phyloP scores from a whole-genome alignment of 257 asterid genomes.

The Cordia subcordata region DNA sequence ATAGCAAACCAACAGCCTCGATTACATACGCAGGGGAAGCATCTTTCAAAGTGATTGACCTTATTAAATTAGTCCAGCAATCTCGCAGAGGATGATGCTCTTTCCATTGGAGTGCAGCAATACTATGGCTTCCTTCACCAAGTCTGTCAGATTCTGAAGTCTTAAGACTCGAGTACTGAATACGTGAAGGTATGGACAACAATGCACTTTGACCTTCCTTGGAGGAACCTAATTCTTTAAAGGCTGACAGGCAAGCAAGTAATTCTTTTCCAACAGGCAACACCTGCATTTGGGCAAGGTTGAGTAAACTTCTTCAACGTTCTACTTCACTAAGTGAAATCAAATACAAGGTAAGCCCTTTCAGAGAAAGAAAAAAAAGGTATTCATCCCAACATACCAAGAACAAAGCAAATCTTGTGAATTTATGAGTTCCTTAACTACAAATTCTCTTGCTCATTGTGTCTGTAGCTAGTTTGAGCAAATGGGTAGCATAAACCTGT shows the following conservation, averaged over 20 bases:
- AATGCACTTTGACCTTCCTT: slow-evolving; percentile 60
- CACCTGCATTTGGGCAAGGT: slow-evolving; percentile 36
- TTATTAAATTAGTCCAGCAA: slow-evolving; percentile 64
- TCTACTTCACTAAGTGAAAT: neutral
- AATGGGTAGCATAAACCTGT: no score
- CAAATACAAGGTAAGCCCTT: neutral
- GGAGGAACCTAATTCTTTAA: slow-evolving; percentile 63
- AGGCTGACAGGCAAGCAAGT: slow-evolving; percentile 54
- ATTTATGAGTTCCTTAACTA: no score
- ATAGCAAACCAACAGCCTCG: slow-evolving; percentile 52
- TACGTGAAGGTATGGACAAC: slow-evolving; percentile 37
- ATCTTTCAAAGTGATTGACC: slow-evolving; percentile 51
- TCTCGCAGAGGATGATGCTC: slow-evolving; percentile 64
- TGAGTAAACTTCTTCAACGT: no score
- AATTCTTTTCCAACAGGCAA: slow-evolving; percentile 79
- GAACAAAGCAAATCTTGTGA: no score
- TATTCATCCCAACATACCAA: no score
- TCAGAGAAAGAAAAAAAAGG: no score
- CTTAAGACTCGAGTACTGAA: slow-evolving; percentile 37
- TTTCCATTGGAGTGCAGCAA: slow-evolving; percentile 53
- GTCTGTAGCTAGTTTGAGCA: no score
- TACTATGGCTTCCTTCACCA: slow-evolving; percentile 26
- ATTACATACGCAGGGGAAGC: slow-evolving; percentile 42
- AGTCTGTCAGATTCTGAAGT: slow-evolving; percentile 38
- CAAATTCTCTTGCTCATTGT: no score